A percentile compares a stretch with the other conserved stretches of the same genome.
These are phyloP conservation scores for Lagenidium giganteum DNA, from an alignment of 352 stramenopile genomes.

Conservation along the genomic window DNA sequence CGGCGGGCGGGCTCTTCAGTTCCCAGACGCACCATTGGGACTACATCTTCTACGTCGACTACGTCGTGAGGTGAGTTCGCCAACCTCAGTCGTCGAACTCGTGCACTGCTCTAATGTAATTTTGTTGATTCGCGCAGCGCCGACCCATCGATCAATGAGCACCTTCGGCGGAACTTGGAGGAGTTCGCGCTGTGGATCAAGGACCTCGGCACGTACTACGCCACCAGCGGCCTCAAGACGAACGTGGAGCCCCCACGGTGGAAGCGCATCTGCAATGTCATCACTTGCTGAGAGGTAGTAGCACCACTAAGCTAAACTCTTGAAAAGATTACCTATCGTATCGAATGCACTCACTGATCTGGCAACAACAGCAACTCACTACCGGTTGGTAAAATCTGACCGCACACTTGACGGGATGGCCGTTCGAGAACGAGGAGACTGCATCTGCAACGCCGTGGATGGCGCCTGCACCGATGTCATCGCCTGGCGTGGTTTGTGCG, in stretches of 20 bases:
- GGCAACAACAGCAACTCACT: too few relatives aligned
- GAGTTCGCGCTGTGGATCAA: conserved; percentile 79
- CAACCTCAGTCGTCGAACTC: too few relatives aligned
- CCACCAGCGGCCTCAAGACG: conserved; percentile 50
- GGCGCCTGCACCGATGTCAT: too few relatives aligned
- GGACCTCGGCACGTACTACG: conserved; percentile 67
- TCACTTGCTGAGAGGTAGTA: conserved; percentile 57
- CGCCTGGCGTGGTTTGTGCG: too few relatives aligned
- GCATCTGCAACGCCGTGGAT: too few relatives aligned
- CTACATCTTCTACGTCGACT: conserved; percentile 82
- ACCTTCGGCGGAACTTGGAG: conserved; percentile 52
- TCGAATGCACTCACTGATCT: too few relatives aligned
- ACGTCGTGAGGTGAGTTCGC: conserved; percentile 39
- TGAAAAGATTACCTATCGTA: too few relatives aligned
- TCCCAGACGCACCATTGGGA: conserved; percentile 73
- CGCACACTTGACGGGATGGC: too few relatives aligned
- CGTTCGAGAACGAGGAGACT: too few relatives aligned
- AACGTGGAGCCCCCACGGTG: conserved; percentile 62
- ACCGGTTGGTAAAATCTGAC: too few relatives aligned
- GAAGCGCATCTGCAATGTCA: conserved; percentile 59
- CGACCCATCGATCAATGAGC: conserved; percentile 32
- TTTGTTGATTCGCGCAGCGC: conserved; percentile 9
- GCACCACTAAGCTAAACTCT: too few relatives aligned
- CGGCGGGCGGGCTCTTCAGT: conserved; percentile 47
- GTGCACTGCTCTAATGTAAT: neutral